Base-by-base conservation (phyloP, 1,284 basidiomycete genomes). In the Moesziomyces sp. region DNA sequence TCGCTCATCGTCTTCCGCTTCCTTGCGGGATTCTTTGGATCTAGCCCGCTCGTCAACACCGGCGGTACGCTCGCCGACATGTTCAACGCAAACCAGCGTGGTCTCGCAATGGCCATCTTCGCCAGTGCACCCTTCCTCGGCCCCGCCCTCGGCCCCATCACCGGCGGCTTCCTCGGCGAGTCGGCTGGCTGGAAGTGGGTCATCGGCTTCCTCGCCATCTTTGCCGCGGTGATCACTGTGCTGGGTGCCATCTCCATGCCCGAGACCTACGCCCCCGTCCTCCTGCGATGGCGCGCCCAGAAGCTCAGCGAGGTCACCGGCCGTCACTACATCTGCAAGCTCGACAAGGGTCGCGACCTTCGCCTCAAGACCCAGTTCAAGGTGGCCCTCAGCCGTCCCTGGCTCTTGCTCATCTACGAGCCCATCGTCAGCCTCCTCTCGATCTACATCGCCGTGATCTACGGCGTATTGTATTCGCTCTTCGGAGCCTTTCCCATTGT, bases 391-490 rank as follows among this genome's bases (percentile, higher is more conserved):
- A 54, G 60, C 16, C 65, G 82, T 21, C 82, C 82, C 11, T 84
- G 80, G 80, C 30, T 68, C 38, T 77, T 85, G 35, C 70, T 93
- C 44, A 86, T 90, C 66, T 85, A 85, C 21, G 93, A 94, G 83
- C 92, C 92, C 2, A 92, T 93, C 88, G 85, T 94, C n/a, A 84
- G 90, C 7, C 87, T 89, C 3, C 84, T 91, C 26, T 92, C 91
- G 0, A 46, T 89, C 7, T 93, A 93, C 85, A 87, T 92, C 9
- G 92, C 92, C 0, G 94, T 96, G 81, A 86, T 92, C 8, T 93
- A 81, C 62, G 91, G 85, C 21, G 42, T 58, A 13, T 49, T 74
- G 23, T 83, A 83, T 51, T 62, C 70, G 11, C 64, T 80, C 9
- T 84, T 84, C 49, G 77, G 74, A 18, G 79, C 81, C 0, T 85